Evolutionary conservation across 2,329 filamentous ascomycete genomes (phyloP).

Genomic region (Fusarium devonianum): DNA sequence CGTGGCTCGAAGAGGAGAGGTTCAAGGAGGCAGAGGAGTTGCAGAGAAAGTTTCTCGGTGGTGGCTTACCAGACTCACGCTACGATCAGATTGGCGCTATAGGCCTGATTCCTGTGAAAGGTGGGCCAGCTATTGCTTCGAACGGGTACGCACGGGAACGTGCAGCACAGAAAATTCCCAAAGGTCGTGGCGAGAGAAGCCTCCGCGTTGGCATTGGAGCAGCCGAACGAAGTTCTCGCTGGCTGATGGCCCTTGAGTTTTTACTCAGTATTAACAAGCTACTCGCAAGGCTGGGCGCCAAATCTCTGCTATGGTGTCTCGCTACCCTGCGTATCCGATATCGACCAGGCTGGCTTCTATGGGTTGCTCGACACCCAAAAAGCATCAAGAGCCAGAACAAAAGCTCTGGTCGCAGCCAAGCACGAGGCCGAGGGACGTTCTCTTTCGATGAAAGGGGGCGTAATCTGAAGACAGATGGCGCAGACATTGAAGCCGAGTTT

Average conservation of each 20-base stretch:
- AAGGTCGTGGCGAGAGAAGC: constrained; percentile 55
- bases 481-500: constrained; percentile 84
- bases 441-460: constrained; percentile 50
- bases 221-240: constrained; percentile 78
- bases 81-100: constrained; percentile 63
- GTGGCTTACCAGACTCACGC: constrained; percentile 55
- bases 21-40: constrained; percentile 76
- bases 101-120: constrained; percentile 62
- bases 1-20: constrained; percentile 92
- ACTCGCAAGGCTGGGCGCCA: constrained; percentile 44
- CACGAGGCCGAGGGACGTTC: constrained; percentile 12
- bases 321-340: constrained; percentile 53
- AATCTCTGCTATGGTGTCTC: constrained; percentile 61
- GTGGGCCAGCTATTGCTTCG: constrained; percentile 50
- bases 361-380: constrained; percentile 56
- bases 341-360: constrained; percentile 61
- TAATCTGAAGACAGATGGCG: constrained; percentile 66
- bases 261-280: constrained; percentile 71
- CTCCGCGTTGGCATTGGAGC: constrained; percentile 76
- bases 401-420: constrained; percentile 16
- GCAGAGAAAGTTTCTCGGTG: constrained; percentile 58
- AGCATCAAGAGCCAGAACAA: constrained; percentile 34
- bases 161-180: constrained; percentile 65
- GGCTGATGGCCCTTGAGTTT: constrained; percentile 79
- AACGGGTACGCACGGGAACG: constrained; percentile 75